Evolutionary conservation across 1,284 basidiomycete species (phyloP).

Genomic region (Microbotryum scabiosae): DNA sequence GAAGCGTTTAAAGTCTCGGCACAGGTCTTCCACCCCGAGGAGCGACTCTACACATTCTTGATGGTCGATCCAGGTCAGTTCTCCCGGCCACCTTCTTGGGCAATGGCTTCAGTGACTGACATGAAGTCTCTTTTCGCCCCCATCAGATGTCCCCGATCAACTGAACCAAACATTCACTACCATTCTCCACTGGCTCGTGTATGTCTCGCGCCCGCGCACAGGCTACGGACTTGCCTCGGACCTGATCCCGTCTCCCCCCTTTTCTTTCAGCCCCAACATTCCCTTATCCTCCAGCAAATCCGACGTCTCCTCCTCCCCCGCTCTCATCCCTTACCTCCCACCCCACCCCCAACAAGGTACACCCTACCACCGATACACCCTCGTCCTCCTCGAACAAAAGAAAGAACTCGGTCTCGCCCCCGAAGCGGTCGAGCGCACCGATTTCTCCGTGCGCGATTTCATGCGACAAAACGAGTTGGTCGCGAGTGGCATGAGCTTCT

Average conservation of each 20-base stretch:
- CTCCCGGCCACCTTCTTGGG: not conserved
- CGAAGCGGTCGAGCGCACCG: conserved; percentile 45
- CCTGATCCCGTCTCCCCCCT: conserved; percentile 2
- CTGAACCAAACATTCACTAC: conserved; percentile 57
- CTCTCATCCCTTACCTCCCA: conserved; percentile 59
- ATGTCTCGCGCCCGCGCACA: conserved; percentile 37
- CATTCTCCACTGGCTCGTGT: conserved; percentile 82
- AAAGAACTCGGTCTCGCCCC: conserved; percentile 30
- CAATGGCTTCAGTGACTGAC: not conserved
- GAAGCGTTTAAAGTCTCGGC: conserved; percentile 56
- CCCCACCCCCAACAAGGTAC: conserved; percentile 80
- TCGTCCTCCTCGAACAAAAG: conserved; percentile 65
- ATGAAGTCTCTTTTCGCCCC: no score
- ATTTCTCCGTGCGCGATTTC: conserved; percentile 61
- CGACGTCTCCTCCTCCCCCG: conserved; percentile 39
- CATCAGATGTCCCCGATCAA: conserved; percentile 65
- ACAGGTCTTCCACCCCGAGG: conserved; percentile 69
- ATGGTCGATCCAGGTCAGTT: conserved; percentile 70
- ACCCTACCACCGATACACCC: conserved; percentile 73
- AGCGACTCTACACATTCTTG: conserved; percentile 74
- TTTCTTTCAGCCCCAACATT: conserved; percentile 61
- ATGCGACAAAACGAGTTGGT: conserved; percentile 51
- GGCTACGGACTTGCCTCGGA: conserved; percentile 5
- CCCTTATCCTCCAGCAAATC: conserved; percentile 56
- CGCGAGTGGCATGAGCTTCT: conserved; percentile 64